Conservation (phyloP, 75 land plant genomes). For the Sequoia sempervirens region DNA sequence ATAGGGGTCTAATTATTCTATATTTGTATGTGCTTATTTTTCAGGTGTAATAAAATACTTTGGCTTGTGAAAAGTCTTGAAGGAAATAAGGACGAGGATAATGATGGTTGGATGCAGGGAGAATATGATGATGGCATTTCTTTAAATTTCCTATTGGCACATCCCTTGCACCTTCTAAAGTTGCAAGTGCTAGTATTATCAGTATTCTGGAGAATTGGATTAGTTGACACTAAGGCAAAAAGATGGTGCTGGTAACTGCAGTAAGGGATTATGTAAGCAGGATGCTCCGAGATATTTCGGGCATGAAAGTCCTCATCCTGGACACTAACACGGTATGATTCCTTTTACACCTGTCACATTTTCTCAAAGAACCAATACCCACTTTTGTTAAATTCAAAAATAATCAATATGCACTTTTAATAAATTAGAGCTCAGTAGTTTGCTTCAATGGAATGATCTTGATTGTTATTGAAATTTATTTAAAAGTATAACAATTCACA, state of each 20-base stretch:
- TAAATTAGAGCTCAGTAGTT: background rate
- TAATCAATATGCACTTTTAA: background rate
- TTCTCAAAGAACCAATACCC: background rate
- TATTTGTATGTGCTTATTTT: too few species aligned
- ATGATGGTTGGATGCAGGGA: too few species aligned
- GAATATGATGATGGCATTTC: too few species aligned
- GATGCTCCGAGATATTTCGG: conserved; percentile 64
- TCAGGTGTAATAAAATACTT: too few species aligned
- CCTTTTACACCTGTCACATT: background rate
- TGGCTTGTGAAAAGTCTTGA: too few species aligned
- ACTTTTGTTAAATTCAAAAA: background rate
- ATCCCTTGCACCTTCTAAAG: too few species aligned
- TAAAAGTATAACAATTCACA: too few species aligned
- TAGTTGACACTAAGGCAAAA: background rate
- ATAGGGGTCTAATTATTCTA: too few species aligned
- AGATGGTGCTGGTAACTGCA: conserved; percentile 80
- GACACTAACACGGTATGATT: conserved; percentile 82
- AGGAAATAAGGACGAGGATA: too few species aligned
- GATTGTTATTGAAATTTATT: background rate
- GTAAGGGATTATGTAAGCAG: conserved; percentile 64
- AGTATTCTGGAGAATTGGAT: background rate
- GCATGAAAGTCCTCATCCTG: conserved; percentile 96
- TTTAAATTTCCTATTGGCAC: too few species aligned
- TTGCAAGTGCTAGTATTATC: background rate
- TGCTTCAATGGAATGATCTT: background rate